Conservation (phyloP, 139 green algal species). For the Pleodorina starrii region DNA sequence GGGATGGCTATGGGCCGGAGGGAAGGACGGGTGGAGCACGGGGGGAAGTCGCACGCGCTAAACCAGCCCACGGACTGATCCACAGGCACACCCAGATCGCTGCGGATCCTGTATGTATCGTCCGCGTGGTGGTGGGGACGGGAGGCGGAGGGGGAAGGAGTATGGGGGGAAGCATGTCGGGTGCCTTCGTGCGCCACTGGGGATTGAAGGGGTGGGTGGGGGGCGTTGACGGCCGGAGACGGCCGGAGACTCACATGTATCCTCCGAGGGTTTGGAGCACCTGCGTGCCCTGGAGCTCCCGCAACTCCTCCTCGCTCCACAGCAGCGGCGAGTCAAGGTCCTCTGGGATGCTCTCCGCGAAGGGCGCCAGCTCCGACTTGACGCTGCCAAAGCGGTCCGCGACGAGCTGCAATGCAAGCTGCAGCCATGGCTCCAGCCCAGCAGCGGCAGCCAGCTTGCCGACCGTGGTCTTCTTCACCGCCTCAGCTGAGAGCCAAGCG, state of each 20-base stretch:
- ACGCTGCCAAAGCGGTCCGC: slow-evolving; percentile 58
- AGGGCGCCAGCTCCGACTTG: slow-evolving; percentile 60
- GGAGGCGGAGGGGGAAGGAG: too few species aligned
- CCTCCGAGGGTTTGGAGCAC: slow-evolving; percentile 64
- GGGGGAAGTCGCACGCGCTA: too few species aligned
- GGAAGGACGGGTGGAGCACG: too few species aligned
- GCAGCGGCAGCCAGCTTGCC: slow-evolving; percentile 45
- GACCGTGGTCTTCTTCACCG: slow-evolving; percentile 45
- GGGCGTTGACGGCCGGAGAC: too few species aligned
- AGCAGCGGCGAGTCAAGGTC: slow-evolving; percentile 70
- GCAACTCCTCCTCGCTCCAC: slow-evolving; percentile 77
- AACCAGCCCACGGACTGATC: too few species aligned
- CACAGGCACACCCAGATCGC: too few species aligned
- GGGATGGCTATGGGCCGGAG: too few species aligned
- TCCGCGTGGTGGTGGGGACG: too few species aligned
- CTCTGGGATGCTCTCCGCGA: slow-evolving; percentile 69
- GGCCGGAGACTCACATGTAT: slow-evolving; percentile 71
- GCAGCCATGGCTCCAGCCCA: slow-evolving; percentile 81
- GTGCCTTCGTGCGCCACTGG: too few species aligned
- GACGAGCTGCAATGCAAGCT: slow-evolving; percentile 83
- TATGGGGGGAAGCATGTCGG: too few species aligned
- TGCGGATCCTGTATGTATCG: too few species aligned
- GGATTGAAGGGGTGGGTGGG: too few species aligned
- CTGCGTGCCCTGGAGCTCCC: slow-evolving; percentile 80
- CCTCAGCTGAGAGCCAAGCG: slow-evolving; percentile 47